Conservation (phyloP, 192 early-diverging fungal genomes). For the Rhizophagus prolifer region DNA sequence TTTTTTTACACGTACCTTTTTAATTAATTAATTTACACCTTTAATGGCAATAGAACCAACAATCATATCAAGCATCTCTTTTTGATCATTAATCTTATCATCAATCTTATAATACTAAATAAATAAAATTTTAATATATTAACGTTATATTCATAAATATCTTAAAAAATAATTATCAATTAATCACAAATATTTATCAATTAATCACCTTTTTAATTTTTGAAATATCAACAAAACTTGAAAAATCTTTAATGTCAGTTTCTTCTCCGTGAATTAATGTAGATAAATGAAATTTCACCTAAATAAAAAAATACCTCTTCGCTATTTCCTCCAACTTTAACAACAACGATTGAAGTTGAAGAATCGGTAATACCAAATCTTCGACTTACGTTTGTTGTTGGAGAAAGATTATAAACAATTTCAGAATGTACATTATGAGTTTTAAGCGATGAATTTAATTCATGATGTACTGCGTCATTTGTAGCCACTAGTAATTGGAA, state of each 20-base stretch:
- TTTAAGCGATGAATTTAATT: conserved; percentile 46
- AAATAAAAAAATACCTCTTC: conserved; percentile 29
- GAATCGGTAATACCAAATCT: conserved; percentile 52
- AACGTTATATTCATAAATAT: background rate
- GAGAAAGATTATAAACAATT: conserved; percentile 58
- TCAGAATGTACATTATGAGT: conserved; percentile 59
- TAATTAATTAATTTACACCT: conserved; percentile 19
- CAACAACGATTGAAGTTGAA: conserved; percentile 43
- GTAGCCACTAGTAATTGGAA: conserved; percentile 54
- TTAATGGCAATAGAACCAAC: conserved; percentile 58
- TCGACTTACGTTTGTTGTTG: conserved; percentile 50
- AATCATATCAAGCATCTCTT: conserved; percentile 47
- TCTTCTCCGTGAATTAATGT: conserved; percentile 22
- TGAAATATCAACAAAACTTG: conserved; percentile 37
- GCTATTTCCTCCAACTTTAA: conserved; percentile 47
- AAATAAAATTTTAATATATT: background rate
- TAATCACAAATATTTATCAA: too few species aligned
- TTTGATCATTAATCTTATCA: conserved; percentile 36
- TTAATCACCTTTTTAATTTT: conserved; percentile 44
- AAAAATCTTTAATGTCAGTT: conserved; percentile 36
- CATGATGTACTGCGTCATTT: conserved; percentile 50
- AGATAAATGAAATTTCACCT: conserved; percentile 13
- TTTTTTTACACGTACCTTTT: too few species aligned
- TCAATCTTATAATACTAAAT: conserved; percentile 53
- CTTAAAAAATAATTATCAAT: background rate